Base-by-base conservation (phyloP, 345 rosid genomes). In the Gossypium herbaceum region DNA sequence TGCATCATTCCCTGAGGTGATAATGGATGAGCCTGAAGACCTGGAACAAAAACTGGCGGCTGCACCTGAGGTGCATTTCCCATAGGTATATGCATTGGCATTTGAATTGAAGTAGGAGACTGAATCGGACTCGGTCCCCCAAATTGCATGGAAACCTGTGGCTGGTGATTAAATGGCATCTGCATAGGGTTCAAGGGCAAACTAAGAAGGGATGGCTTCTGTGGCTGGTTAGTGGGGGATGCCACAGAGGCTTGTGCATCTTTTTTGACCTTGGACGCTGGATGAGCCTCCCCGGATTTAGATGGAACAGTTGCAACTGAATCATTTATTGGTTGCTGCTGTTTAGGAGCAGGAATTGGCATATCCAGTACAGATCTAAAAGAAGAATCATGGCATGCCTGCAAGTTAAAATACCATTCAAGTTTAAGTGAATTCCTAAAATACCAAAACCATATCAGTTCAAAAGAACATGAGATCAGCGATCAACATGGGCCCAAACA, bases 1-100 rank as follows among this genome's bases (percentile, higher is more conserved):
- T 89, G 98, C 80, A 91, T 90, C 79, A 90, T 86, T 73, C 94
- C 90, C 78, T 87, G 98, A 74, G 92, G 85, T 81, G 84, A 93
- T 87, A 91, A 71, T 19, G 88, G 89, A 78, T 91, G 99, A 9
- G 87, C 77, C 47, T 87, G 92, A 62, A 91, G 86, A 78, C 94
- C 91, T 64, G 83, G 85, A 79, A 91, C 87, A 85, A 77, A 94
- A 81, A 91, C 75, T 72, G 86, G 90, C 78, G 74, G 97, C 78
- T 83, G 97, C 71, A 90, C 85, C 76, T 86, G 93, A 25, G 87
- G 86, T 48, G 89, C 83, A 85, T 75, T 92, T 56, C 88, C 94
- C 86, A 91, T 84, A 20, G 90, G 80, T 73, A 95, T 84, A 12
- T 86, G 87, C 82, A 95, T 79, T 25, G 92, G 92, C 88, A 91